Evolutionary conservation across 2,329 filamentous ascomycete genomes (phyloP), one percentile per base, ranked within the genome.

Genomic region (Fusarium nelsonii): DNA sequence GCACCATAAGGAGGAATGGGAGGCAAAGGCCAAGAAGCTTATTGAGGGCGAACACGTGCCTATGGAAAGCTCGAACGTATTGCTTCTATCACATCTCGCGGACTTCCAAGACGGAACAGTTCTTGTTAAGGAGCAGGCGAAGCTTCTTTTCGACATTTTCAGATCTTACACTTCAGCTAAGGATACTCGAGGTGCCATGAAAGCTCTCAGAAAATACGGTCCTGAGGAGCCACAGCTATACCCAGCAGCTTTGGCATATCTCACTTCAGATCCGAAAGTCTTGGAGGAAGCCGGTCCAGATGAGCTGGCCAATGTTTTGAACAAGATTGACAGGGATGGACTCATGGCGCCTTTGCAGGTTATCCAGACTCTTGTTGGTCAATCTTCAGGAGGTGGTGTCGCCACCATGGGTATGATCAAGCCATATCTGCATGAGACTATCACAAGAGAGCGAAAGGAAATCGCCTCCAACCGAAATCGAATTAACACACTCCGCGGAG

Each of bases 331-430:
- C 76, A 87, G 91, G 66, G 94, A 97, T 73, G 91, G 93, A 1
- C 87, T 99, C 37, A 96, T 99, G 92, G 95, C 96, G 1, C 96
- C 96, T 1, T 83, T 99, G 6, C 96, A 99, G 78, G 96, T 99
- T 33, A 96, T 99, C 16, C 95, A 99, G 79, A 96, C 94, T 1
- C 87, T 99, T 1, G 83, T 98, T 4, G 83, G 84, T n/a, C 83
- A 86, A 79, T 84, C 77, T 59, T 81, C 63, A 0, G 74, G 77
- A 16, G 76, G 78, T 8, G 78, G 90, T 8, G 93, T 97, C 4
- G 95, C 97, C 1, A 98, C 94, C 1, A 97, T 99, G 92, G 96
- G 95, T 51, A 94, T 98, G 87, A 91, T 99, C 66, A 98, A 97
- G 80, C 89, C 90, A 8, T 99, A 99, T 79, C 88, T 99, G 3